A percentile compares a stretch with the other conserved stretches of the same genome.
Evolutionary conservation across 257 asterid species (phyloP).

Genomic region (Solanum lignicaule): DNA sequence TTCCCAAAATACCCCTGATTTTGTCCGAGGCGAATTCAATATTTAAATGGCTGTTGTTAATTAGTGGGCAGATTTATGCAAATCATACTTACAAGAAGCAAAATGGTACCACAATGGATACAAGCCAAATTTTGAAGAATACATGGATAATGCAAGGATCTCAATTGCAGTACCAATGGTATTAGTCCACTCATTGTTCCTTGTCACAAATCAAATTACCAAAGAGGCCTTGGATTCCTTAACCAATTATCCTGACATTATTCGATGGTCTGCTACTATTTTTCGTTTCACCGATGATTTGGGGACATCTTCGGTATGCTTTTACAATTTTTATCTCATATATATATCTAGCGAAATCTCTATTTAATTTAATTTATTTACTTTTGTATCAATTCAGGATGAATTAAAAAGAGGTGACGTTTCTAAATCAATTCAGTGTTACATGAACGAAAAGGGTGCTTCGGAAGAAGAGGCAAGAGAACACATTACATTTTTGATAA

Average conservation of each 20-base stretch:
- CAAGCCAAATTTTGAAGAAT: conserved; percentile 24
- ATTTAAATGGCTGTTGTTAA: neutral
- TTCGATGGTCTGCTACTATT: conserved; percentile 19
- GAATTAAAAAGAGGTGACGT: neutral
- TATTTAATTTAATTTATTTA: neutral
- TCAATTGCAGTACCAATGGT: conserved; percentile 22
- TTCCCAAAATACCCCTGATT: neutral
- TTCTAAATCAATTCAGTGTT: neutral
- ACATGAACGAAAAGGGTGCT: neutral
- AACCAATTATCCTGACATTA: conserved; percentile 8
- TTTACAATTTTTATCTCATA: too few species aligned
- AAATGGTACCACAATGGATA: conserved; percentile 24
- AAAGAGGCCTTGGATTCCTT: conserved; percentile 14
- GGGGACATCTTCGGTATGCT: conserved; percentile 23
- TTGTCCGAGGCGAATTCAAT: neutral
- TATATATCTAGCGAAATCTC: neutral
- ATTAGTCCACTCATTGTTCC: conserved; percentile 15
- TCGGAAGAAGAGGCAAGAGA: neutral
- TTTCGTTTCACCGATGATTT: conserved; percentile 37
- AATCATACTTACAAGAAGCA: conserved; percentile 25
- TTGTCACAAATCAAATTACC: conserved; percentile 19
- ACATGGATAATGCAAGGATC: conserved; percentile 24
- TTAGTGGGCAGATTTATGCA: conserved; percentile 26
- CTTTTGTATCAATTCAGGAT: neutral
- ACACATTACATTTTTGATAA: neutral